These are phyloP conservation scores for Pulveroboletus frians DNA, from an alignment of 768 basidiomycete species.

Conservation along the genomic window DNA sequence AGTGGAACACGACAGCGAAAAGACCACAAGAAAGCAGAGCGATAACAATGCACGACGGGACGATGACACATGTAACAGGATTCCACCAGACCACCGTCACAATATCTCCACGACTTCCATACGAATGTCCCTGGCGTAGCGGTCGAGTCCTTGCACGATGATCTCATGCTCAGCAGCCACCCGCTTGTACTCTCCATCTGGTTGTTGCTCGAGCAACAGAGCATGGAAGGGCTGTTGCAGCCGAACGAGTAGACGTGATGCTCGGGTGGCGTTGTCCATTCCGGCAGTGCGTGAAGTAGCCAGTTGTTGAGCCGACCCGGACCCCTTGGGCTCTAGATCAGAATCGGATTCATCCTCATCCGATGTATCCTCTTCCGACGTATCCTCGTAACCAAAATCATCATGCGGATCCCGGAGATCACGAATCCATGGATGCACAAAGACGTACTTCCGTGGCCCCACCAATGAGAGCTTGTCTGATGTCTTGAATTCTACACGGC, in stretches of 20 bases:
- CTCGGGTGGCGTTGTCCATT: background rate
- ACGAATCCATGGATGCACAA: constrained; percentile 14
- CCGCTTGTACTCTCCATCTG: too few species aligned
- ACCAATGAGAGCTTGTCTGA: background rate
- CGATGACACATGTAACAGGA: too few species aligned
- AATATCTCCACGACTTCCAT: background rate
- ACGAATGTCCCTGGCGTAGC: background rate
- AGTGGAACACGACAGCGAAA: too few species aligned
- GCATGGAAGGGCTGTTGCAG: too few species aligned
- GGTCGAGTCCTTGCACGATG: background rate
- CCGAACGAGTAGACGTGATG: too few species aligned
- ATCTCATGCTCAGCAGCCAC: constrained; percentile 4
- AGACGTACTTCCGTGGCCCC: background rate
- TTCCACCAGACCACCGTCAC: background rate
- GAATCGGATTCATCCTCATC: too few species aligned
- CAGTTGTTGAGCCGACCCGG: too few species aligned
- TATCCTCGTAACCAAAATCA: background rate
- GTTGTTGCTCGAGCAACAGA: too few species aligned
- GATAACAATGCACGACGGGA: too few species aligned
- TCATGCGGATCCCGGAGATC: background rate
- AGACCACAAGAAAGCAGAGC: too few species aligned
- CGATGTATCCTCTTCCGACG: too few species aligned
- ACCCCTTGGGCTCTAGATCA: too few species aligned
- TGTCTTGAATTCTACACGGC: constrained; percentile 3
- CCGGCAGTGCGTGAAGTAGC: background rate